phyloP scores from a whole-genome alignment of 176 grass and related monocot genomes.

The Eleusine coracana region DNA sequence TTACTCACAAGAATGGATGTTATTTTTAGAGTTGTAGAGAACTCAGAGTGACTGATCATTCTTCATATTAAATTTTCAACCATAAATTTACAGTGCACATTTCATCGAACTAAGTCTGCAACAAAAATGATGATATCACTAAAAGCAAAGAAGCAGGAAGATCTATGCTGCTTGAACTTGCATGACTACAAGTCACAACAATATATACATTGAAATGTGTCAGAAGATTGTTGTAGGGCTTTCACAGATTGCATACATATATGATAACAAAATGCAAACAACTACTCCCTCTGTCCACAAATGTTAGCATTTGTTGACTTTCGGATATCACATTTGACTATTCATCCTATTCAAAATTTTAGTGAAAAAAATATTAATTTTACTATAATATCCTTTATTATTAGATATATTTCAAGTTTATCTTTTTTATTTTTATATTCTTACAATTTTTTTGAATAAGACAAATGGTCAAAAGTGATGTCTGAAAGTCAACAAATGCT shows the following conservation, averaged over 20 bases:
- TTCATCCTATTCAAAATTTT: no score
- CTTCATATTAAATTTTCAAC: neutral
- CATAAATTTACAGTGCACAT: neutral
- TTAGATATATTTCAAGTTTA: no score
- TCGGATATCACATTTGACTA: no score
- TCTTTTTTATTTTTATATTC: no score
- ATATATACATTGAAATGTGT: slow-evolving; percentile 9
- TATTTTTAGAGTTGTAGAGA: slow-evolving; percentile 5
- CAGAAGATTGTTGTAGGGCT: neutral
- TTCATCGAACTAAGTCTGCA: slow-evolving; percentile 5
- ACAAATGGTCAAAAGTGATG: no score
- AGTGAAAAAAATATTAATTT: no score
- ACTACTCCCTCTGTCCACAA: no score
- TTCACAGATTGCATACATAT: neutral
- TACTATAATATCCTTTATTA: no score
- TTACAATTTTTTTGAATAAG: no score
- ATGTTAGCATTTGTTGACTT: no score
- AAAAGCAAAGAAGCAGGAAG: neutral
- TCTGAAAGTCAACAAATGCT: no score
- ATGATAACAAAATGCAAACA: neutral
- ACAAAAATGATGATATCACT: neutral
- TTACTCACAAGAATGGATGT: slow-evolving; percentile 11
- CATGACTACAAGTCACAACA: neutral
- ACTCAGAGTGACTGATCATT: slow-evolving; percentile 8
- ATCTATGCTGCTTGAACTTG: neutral